Evolutionary conservation across 1,284 basidiomycete genomes (phyloP).

Genomic region (Inonotus obliquus): DNA sequence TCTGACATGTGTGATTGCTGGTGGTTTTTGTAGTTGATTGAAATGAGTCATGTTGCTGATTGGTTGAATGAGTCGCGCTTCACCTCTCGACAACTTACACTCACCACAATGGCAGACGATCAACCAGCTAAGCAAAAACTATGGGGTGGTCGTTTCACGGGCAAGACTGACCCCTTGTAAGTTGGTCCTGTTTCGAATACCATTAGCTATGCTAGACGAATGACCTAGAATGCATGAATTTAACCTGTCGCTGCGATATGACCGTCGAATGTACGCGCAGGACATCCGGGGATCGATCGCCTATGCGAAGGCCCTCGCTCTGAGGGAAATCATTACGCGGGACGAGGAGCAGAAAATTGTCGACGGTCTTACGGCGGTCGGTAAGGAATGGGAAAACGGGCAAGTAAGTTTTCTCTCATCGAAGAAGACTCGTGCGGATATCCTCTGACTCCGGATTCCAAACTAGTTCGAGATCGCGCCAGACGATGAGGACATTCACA

Average conservation of each 20-base stretch:
- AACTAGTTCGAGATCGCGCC: slow-evolving; percentile 63
- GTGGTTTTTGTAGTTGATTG: background rate
- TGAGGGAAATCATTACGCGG: slow-evolving; percentile 74
- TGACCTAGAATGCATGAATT: slow-evolving; percentile 86
- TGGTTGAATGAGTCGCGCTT: too few species aligned
- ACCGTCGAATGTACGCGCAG: slow-evolving; percentile 88
- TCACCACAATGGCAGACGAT: slow-evolving; percentile 42
- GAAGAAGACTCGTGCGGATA: background rate
- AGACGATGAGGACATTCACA: slow-evolving; percentile 98
- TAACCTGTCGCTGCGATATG: slow-evolving; percentile 94
- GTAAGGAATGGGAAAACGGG: slow-evolving; percentile 80
- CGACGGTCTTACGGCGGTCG: slow-evolving; percentile 75
- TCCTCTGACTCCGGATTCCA: background rate
- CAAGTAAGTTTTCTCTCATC: slow-evolving; percentile 37
- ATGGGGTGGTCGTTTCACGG: slow-evolving; percentile 90
- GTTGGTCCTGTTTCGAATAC: slow-evolving; percentile 25
- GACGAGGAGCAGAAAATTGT: slow-evolving; percentile 75
- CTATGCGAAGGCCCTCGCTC: slow-evolving; percentile 83
- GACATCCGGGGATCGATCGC: slow-evolving; percentile 95
- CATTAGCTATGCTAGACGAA: slow-evolving; percentile 3
- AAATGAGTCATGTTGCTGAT: background rate
- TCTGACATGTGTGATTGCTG: background rate
- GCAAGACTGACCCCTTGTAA: slow-evolving; percentile 82
- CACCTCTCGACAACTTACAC: background rate
- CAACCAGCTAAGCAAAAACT: slow-evolving; percentile 74